Percentiles rank a stretch among this genome's conserved stretches.
Evolutionary conservation across 352 stramenopile species (phyloP).

Genomic region (Pythium rhizo-oryzae): DNA sequence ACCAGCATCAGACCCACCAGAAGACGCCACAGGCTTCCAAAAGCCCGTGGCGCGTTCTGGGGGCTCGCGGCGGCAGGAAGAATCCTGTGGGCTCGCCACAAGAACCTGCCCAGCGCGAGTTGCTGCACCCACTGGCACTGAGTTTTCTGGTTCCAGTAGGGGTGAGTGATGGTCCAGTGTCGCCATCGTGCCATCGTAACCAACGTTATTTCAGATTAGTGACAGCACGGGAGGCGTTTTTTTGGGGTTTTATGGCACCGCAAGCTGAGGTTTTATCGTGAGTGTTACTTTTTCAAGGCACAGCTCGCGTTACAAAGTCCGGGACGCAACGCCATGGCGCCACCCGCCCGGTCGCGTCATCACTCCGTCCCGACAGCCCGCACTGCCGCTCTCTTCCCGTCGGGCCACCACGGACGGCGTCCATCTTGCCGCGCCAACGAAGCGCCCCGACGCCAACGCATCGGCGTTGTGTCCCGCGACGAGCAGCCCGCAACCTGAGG

Average conservation of each 20-base stretch:
- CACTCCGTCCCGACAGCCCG: background rate
- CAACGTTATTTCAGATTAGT: constrained; percentile 11
- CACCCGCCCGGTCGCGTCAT: constrained; percentile 6
- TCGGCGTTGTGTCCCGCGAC: background rate
- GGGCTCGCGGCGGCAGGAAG: too few relatives aligned
- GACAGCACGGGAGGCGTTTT: background rate
- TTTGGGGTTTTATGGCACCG: background rate
- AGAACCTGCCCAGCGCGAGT: too few relatives aligned
- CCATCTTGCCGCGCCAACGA: background rate
- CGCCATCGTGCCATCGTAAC: constrained; percentile 6
- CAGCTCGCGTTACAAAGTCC: background rate
- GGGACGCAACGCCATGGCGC: background rate
- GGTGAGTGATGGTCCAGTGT: constrained; percentile 20
- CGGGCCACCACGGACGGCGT: background rate
- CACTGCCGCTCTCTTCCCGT: background rate
- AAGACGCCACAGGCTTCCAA: too few relatives aligned
- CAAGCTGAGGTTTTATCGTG: background rate
- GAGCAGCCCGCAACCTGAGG: background rate
- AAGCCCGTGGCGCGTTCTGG: too few relatives aligned
- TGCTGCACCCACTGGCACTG: background rate
- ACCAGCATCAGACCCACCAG: too few relatives aligned
- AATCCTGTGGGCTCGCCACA: too few relatives aligned
- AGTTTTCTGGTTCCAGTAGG: constrained; percentile 9
- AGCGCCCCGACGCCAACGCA: background rate
- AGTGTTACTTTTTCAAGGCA: background rate